Percentiles rank a stretch among this genome's conserved stretches.
Conservation (phyloP, 129 eudicot species). For the Helichrysum umbraculigerum region DNA sequence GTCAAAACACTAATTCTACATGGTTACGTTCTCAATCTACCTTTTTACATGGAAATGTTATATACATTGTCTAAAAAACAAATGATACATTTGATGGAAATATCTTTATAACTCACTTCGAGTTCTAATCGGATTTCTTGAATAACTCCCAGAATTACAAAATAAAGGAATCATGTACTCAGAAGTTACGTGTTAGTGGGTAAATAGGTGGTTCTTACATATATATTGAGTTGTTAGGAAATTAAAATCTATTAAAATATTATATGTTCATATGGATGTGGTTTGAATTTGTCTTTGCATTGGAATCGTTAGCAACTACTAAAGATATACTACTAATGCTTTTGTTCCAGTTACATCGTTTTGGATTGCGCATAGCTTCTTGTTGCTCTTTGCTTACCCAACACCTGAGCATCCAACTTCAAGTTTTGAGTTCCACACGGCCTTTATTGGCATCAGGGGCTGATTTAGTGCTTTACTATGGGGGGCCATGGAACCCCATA, state of each 20-base stretch:
- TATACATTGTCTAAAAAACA: not conserved
- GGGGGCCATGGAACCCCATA: too few relatives aligned
- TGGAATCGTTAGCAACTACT: too few relatives aligned
- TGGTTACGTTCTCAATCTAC: not conserved
- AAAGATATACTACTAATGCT: not conserved
- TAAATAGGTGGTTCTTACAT: not conserved
- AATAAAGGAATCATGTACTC: not conserved
- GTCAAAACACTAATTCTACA: not conserved
- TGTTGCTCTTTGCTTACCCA: conserved; percentile 93
- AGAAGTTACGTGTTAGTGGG: not conserved
- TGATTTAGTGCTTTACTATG: too few relatives aligned
- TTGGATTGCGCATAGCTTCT: conserved; percentile 86
- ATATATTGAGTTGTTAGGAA: conserved; percentile 1
- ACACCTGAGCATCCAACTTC: conserved; percentile 94
- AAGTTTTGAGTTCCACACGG: conserved; percentile 92
- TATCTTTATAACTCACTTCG: not conserved
- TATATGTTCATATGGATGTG: not conserved
- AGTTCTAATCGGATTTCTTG: not conserved
- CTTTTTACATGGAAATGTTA: too few relatives aligned
- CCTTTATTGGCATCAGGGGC: conserved; percentile 89
- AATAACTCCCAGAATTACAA: not conserved
- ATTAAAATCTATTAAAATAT: not conserved
- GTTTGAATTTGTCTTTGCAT: not conserved
- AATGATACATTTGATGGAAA: not conserved
- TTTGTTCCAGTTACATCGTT: too few relatives aligned